A percentile compares a stretch with the other conserved stretches of the same genome.
phyloP scores from a whole-genome alignment of 2,329 filamentous ascomycete genomes.

The Neopestalotiopsis clavispora region DNA sequence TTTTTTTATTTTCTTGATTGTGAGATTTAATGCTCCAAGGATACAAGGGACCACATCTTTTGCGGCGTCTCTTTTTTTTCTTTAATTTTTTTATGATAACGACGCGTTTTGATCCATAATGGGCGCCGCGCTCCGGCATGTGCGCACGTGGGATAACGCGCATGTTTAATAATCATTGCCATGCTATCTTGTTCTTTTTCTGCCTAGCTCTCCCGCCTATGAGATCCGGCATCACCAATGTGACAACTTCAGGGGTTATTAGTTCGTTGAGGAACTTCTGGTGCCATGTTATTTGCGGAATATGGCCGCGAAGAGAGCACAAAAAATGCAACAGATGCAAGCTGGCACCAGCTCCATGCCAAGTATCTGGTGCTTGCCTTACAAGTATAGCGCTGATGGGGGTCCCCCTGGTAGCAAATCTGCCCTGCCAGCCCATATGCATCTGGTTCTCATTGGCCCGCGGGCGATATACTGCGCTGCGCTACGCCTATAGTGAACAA shows the following conservation, averaged over 20 bases:
- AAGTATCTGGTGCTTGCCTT: neutral
- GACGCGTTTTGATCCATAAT: neutral
- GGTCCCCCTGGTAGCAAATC: neutral
- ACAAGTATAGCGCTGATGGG: neutral
- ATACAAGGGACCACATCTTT: no score
- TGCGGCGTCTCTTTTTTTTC: no score
- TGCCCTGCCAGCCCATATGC: neutral
- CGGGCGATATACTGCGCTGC: neutral
- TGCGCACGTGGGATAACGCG: neutral
- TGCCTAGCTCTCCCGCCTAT: neutral
- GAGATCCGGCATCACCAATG: neutral
- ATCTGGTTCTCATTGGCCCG: neutral
- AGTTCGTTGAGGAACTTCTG: neutral
- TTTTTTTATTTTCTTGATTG: no score
- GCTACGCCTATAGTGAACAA: neutral
- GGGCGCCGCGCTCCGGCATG: neutral
- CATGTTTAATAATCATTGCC: neutral
- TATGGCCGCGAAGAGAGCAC: neutral
- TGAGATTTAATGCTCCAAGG: no score
- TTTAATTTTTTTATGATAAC: no score
- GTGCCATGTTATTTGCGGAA: neutral
- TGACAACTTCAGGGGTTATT: neutral
- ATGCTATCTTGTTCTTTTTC: neutral
- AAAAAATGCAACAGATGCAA: neutral
- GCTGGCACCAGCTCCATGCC: neutral